Evolutionary conservation across 2,329 filamentous ascomycete species (phyloP), one percentile per base, ranked within the genome.

Genomic region (Stenocarpella maydis): DNA sequence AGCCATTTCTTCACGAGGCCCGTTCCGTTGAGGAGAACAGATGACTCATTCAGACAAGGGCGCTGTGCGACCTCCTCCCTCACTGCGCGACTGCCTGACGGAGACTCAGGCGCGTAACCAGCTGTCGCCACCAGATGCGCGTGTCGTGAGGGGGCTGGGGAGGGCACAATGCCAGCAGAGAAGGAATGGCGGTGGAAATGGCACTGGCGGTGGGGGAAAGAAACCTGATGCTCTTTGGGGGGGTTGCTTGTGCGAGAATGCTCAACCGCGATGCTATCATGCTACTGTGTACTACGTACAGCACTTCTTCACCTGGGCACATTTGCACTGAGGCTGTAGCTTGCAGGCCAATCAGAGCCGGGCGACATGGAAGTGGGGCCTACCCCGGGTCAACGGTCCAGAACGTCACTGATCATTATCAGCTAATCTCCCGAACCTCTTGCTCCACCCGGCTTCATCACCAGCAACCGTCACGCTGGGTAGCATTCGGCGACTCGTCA

Each of bases 31-130:
- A 63, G 2, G n/a, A 31, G n/a, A 17, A 34, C n/a, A 37, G 28
- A 54, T 66, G 66, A 69, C 43, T 69, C 60, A 49, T 60, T 34
- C 34, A 41, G 52, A 58, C 21, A 31, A 24, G 10, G 24, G 15
- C 21, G 31, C n/a, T 61, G 43, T n/a, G 55, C 14, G 55, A 41
- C 26, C 14, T 43, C 41, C 10, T 19, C n/a, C n/a, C 39, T 31
- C 19, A 24, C 12, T 12, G 19, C 12, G 12, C 41, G 15, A 14
- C 34, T 41, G 37, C 12, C 39, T 24, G 26, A 26, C 15, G 28
- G 4, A 49, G 58, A 47, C 58, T 19, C 58, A 17, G 14, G 58
- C 41, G 12, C 24, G 26, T 31, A 9, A 19, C 34, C 41, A 63
- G 28, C 58, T 24, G 21, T 49, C 26, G 12, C 24, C 19, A 45